Evolutionary conservation across 2,329 filamentous ascomycete genomes (phyloP), one percentile per base, ranked within the genome.

Genomic region (Aureobasidium melanogenum): DNA sequence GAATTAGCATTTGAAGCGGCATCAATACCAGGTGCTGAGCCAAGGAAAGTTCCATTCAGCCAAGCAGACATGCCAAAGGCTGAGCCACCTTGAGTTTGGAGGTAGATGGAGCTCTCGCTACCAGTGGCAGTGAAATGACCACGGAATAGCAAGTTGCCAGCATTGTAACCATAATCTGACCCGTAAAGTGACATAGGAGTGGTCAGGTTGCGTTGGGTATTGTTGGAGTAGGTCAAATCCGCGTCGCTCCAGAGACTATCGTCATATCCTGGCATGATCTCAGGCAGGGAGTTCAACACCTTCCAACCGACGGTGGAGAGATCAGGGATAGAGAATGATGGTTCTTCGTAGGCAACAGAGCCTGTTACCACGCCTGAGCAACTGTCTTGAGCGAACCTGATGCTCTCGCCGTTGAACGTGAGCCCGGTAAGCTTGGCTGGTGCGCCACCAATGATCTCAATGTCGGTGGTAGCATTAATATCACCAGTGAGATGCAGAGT

Each of bases 131-230:
- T 80, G 69, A 93, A 92, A 65, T 84, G 79, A 0, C 88, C 88
- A 1, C 88, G 82, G 76, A 83, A 92, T 51, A 92, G 66, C 0
- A 91, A 77, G 1, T 82, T 82, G 3, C 88, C 88, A 0, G 84
- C 80, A 70, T 89, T 79, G 72, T 85, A 92, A 26, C 88, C 88
- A 68, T 92, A 92, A 71, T 92, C 88, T 17, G 82, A 82, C 0
- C 79, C 80, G 67, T 87, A 89, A 0, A 92, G 80, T 2, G 74
- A 76, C 0, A 82, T 84, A 0, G 87, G 84, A 0, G 88, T 91
- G 0, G 76, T 80, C 2, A 87, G 74, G 12, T 75, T 72, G 7
- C 74, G 72, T 19, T 78, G 75, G 0, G 81, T 83, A 70, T 91
- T 91, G 69, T 82, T 82, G 1, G 84, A 85, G 2, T 77, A 78